These are phyloP conservation scores for Coemansia sp. DNA, from an alignment of 192 early-diverging fungal genomes.

Conservation along the genomic window DNA sequence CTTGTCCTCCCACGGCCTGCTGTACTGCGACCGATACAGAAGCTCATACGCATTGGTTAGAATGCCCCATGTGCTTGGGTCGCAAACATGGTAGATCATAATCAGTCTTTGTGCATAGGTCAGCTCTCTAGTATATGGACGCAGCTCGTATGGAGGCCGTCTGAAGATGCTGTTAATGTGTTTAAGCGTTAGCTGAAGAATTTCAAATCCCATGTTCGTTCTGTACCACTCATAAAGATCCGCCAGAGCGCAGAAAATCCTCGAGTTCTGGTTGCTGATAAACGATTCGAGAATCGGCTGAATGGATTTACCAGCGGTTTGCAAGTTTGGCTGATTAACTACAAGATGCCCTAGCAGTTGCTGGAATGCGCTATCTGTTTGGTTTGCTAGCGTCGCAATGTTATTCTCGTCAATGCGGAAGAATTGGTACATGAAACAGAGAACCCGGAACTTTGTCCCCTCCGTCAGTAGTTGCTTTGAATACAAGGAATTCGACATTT, in stretches of 20 bases:
- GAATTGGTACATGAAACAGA: constrained; percentile 33
- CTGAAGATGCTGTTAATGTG: constrained; percentile 46
- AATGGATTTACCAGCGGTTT: neutral
- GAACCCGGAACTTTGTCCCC: constrained; percentile 31
- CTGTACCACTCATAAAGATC: constrained; percentile 31
- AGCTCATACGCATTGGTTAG: constrained; percentile 24
- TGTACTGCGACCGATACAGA: constrained; percentile 14
- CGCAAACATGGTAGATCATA: constrained; percentile 32
- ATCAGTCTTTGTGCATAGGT: constrained; percentile 38
- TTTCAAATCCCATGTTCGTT: constrained; percentile 11
- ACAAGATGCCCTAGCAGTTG: constrained; percentile 13
- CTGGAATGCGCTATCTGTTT: constrained; percentile 7
- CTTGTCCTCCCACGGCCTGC: constrained; percentile 21
- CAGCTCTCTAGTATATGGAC: constrained; percentile 31
- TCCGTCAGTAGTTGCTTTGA: constrained; percentile 28
- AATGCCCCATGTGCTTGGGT: constrained; percentile 18
- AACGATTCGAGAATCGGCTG: constrained; percentile 32
- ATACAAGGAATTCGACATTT: constrained; percentile 8
- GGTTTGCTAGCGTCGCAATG: constrained; percentile 27
- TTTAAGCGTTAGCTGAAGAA: constrained; percentile 29
- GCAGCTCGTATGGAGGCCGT: constrained; percentile 28
- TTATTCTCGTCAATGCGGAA: constrained; percentile 29
- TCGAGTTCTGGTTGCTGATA: constrained; percentile 46
- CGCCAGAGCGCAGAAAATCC: constrained; percentile 32
- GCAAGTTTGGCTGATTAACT: constrained; percentile 23